phyloP scores from a whole-genome alignment of 805 yeast species.

The Zygoascus ofunaensis region DNA sequence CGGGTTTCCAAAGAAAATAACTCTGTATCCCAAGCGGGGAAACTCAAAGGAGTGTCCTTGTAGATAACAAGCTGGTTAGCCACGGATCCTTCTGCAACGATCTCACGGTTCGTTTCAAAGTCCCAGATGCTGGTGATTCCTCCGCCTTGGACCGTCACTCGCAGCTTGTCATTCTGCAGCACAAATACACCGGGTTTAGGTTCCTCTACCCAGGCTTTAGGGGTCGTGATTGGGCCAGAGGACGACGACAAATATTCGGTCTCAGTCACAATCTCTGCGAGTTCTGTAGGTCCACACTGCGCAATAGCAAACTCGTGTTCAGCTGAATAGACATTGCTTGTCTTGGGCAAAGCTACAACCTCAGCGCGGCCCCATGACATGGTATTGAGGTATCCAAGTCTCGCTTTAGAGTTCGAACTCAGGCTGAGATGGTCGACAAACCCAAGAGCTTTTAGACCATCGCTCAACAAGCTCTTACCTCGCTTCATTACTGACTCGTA shows the following conservation, averaged over 20 bases:
- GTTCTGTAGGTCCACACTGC: not conserved
- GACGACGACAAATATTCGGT: not conserved
- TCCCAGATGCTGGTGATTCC: conserved; percentile 58
- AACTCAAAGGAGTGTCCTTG: conserved; percentile 83
- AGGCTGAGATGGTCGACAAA: conserved; percentile 9
- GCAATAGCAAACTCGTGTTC: conserved; percentile 1
- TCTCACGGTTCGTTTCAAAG: conserved; percentile 48
- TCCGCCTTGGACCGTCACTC: conserved; percentile 54
- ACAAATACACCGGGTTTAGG: conserved; percentile 35
- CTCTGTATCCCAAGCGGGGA: conserved; percentile 98
- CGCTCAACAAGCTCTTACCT: conserved; percentile 43
- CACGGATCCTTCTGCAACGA: conserved; percentile 50
- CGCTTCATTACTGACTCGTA: conserved; percentile 46
- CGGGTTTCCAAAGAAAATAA: conserved; percentile 72
- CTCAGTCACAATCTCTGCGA: not conserved
- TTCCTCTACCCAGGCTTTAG: conserved; percentile 37
- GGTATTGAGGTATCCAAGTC: conserved; percentile 37
- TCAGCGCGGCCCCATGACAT: conserved; percentile 55
- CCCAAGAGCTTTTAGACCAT: conserved; percentile 41
- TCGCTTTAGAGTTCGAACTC: not conserved
- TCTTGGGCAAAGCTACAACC: conserved; percentile 33
- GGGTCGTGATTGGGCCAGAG: too few species aligned
- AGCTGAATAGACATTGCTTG: not conserved
- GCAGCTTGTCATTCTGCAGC: conserved; percentile 53
- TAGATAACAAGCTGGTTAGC: conserved; percentile 77